Conservation (phyloP, 2,329 filamentous ascomycete genomes). For the Claviceps arundinis region DNA sequence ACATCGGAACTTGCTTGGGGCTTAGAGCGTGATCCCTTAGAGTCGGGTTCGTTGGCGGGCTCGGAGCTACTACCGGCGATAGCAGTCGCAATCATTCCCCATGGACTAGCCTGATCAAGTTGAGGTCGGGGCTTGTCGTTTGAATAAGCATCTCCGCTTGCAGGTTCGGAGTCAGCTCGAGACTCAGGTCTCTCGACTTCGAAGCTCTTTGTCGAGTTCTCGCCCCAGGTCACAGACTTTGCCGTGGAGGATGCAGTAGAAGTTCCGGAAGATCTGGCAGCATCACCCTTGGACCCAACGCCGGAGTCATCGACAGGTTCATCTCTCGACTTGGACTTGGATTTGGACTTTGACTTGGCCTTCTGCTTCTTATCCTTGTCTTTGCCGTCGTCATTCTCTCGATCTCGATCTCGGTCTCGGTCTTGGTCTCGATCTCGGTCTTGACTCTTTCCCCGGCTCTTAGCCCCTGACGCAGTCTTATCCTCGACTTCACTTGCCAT, state of each 20-base stretch:
- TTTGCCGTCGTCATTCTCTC: background rate
- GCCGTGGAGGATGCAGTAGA: conserved; percentile 22
- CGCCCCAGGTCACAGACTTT: conserved; percentile 51
- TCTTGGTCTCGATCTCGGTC: background rate
- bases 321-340: conserved; percentile 11
- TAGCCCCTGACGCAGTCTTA: background rate
- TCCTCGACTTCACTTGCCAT: background rate
- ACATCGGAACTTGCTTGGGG: conserved; percentile 5
- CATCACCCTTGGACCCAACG: conserved; percentile 27
- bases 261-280: conserved; percentile 17
- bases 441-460: background rate
- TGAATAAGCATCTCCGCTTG: conserved; percentile 13
- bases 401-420: background rate
- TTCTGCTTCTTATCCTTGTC: conserved; percentile 7
- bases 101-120: conserved; percentile 29
- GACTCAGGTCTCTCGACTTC: conserved; percentile 44
- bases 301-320: conserved; percentile 21
- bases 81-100: conserved; percentile 40
- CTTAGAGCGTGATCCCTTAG: conserved; percentile 7
- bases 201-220: conserved; percentile 51
- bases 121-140: conserved; percentile 21
- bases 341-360: conserved; percentile 9
- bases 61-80: conserved; percentile 29
- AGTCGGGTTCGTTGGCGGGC: conserved; percentile 20
- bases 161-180: conserved; percentile 17